Percentiles rank a stretch among this genome's conserved stretches.
phyloP scores from a whole-genome alignment of 1,139 yeast species.

The Blastobotrys capitulatus region DNA sequence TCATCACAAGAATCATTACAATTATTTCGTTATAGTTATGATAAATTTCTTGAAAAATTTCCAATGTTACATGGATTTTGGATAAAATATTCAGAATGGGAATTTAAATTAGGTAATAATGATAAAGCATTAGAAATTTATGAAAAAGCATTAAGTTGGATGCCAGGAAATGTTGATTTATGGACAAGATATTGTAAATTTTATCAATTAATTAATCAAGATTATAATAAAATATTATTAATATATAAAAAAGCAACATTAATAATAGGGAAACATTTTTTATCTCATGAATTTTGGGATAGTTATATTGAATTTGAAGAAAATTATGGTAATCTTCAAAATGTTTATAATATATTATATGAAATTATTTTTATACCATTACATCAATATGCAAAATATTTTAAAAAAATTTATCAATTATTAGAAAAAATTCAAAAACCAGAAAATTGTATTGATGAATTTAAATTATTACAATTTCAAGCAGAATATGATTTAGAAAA shows the following conservation, averaged over 20 bases:
- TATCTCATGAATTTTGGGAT: constrained; percentile 71
- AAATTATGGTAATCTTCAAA: constrained; percentile 34
- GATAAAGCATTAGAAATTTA: constrained; percentile 47
- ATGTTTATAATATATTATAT: constrained; percentile 44
- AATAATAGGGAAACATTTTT: constrained; percentile 66
- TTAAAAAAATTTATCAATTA: constrained; percentile 27
- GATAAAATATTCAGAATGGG: constrained; percentile 67
- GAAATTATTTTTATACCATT: constrained; percentile 65
- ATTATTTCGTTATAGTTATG: constrained; percentile 48
- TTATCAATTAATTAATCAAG: constrained; percentile 36
- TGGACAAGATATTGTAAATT: constrained; percentile 69
- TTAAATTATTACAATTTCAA: constrained; percentile 24
- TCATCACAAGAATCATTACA: constrained; percentile 40
- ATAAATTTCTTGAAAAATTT: constrained; percentile 51
- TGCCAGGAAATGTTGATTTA: constrained; percentile 56
- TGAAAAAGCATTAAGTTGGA: constrained; percentile 46
- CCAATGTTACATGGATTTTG: constrained; percentile 78
- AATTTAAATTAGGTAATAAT: constrained; percentile 55
- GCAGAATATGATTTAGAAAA: constrained; percentile 28
- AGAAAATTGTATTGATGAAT: constrained; percentile 23
- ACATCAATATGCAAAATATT: constrained; percentile 65
- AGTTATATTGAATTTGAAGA: constrained; percentile 55
- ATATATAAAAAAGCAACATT: constrained; percentile 59
- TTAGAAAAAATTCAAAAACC: constrained; percentile 25
- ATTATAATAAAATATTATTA: constrained; percentile 20